Evolutionary conservation across 169 alveolate genomes (phyloP).

Genomic region (Haemoproteus tartakovskyi): DNA sequence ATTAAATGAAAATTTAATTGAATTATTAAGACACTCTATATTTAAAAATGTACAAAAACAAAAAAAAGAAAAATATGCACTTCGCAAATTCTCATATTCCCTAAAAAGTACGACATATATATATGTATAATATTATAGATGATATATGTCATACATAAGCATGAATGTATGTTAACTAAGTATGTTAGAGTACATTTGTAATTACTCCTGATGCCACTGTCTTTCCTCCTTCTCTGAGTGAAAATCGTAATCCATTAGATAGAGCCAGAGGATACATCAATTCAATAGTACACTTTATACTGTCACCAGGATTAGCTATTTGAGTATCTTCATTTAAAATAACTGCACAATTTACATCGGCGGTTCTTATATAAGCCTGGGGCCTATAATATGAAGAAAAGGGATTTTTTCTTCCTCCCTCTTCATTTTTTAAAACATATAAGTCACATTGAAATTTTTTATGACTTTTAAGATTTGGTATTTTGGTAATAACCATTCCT

Average conservation of each 20-base stretch:
- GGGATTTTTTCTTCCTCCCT: conserved; percentile 95
- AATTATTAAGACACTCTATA: too few species aligned
- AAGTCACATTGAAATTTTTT: conserved; percentile 87
- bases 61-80: too few species aligned
- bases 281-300: conserved; percentile 10
- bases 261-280: conserved; percentile 35
- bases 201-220: conserved; percentile 66
- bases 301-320: conserved; percentile 72
- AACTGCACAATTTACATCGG: conserved; percentile 90
- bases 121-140: too few species aligned
- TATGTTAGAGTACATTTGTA: too few species aligned
- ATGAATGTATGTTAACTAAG: too few species aligned
- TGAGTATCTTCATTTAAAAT: conserved; percentile 81
- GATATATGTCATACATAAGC: too few species aligned
- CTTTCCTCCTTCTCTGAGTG: conserved; percentile 76
- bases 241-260: conserved; percentile 67
- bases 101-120: too few species aligned
- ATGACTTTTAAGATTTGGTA: conserved; percentile 83
- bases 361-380: conserved; percentile 93
- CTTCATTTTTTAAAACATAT: conserved; percentile 90
- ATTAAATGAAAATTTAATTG: too few species aligned
- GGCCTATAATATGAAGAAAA: conserved; percentile 93
- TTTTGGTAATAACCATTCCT: conserved; percentile 88
- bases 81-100: too few species aligned
- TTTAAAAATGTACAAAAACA: too few species aligned